Base-by-base conservation (phyloP, 306 rosid species). In the Lathyrus aphaca region DNA sequence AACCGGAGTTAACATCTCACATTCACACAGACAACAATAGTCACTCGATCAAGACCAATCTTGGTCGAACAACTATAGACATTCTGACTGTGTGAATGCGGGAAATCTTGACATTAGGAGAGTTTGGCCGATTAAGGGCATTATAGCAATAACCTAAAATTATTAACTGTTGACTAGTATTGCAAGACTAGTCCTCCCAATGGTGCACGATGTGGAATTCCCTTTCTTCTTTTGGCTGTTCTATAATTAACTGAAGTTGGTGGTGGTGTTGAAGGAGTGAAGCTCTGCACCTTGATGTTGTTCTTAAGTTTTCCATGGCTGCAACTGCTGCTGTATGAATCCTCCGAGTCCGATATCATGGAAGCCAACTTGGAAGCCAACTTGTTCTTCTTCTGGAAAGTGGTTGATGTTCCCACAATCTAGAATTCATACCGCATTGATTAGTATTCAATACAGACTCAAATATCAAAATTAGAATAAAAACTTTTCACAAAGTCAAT, bases 131-230 rank as follows among this genome's bases (percentile, higher is more conserved):
- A 16, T 18, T 27, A 55, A 64, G 84, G 84, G 76, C 48, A 69
- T 45, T 30, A 57, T 44, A 29, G 85, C 75, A 77, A 77, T 63
- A 73, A 66, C 49, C 32, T 50, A 44, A 55, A 76, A 14, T 12
- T 40, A 63, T 48, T 39, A 39, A 10, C 9, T 15, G 4, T 19
- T 39, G 13, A 19, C 79, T 76, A 92, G 66, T 87, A 92, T 73
- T 88, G 86, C 74, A 92, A 76, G 50, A 86, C 69, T 59, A 92
- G 88, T 35, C 88, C 97, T 54, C 98, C 96, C 96, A 92, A 80
- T 7, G 96, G 98, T 30, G 98, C 92, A n/a, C 98, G 79, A 62
- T 89, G 98, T 0, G 98, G 98, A 25, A 92, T 89, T 50, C 98
- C 98, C 91, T 92, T 92, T 69, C 98, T 82, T 64, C 96, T 78